Evolutionary conservation across 2,329 filamentous ascomycete species (phyloP).

Genomic region (Leptographium radiaticola): DNA sequence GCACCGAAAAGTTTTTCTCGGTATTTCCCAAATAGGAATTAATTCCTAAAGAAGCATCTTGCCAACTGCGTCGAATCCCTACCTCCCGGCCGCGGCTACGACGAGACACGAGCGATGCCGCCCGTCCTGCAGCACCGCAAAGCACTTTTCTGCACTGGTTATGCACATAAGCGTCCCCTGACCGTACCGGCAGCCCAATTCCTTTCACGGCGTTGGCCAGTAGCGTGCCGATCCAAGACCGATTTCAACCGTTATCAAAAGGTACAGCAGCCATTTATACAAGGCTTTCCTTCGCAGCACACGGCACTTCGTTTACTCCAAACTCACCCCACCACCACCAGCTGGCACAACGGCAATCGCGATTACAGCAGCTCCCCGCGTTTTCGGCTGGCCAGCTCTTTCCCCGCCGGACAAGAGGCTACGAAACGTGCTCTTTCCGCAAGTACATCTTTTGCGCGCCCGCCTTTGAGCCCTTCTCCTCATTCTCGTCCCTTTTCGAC

Average conservation of each 20-base stretch:
- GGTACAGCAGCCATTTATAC: not conserved
- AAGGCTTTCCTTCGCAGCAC: not conserved
- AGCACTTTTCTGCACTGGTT: not conserved
- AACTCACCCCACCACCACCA: not conserved
- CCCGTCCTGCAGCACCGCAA: constrained; percentile 1
- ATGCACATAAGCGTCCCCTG: constrained; percentile 8
- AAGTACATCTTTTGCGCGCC: not conserved
- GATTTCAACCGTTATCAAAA: constrained; percentile 9
- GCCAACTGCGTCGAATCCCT: not conserved
- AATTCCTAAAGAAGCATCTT: constrained; percentile 3
- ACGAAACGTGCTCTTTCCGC: not conserved
- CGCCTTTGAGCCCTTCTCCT: not conserved
- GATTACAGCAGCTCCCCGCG: not conserved
- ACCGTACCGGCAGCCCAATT: not conserved
- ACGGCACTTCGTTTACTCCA: not conserved
- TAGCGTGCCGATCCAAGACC: constrained; percentile 7
- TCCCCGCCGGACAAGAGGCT: not conserved
- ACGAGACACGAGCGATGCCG: constrained; percentile 4
- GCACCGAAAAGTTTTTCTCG: not conserved
- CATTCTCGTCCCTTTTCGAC: constrained; percentile 23
- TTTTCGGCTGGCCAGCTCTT: not conserved
- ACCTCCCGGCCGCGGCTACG: not conserved
- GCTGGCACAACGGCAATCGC: not conserved
- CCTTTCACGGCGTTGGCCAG: not conserved
- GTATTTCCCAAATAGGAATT: constrained; percentile 1